Evolutionary conservation across 2,329 filamentous ascomycete genomes (phyloP), one percentile per base, ranked within the genome.

Genomic region (Fusarium nygamai): DNA sequence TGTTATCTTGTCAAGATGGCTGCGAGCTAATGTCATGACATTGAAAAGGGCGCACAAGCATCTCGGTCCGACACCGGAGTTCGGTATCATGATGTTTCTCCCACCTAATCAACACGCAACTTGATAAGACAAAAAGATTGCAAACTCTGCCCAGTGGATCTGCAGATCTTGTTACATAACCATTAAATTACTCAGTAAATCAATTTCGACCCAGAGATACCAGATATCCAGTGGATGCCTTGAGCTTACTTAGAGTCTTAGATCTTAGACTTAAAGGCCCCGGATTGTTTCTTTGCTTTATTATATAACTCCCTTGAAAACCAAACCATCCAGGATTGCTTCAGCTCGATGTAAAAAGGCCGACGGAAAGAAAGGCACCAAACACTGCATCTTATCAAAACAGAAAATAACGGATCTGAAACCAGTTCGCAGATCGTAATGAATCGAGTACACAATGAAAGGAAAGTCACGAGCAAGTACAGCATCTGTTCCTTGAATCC

Each of bases 21-120:
- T 41, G 24, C 36, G 34, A 56, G 36, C 53, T 56, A 56, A n/a
- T 56, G 36, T 39, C 36, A 56, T 56, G 53, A 56, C 36, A 56
- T 56, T 31, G 27, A 19, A 56, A 56, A 56, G 53, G 53, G 53
- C 53, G 53, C 5, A 31, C 10, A 41, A 20, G 17, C 7, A 7
- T 54, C 50, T 38, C 51, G 53, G 53, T 31, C 53, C 53, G 53
- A 56, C 53, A 56, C 36, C 53, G 53, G 36, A 56, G 36, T 39
- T 41, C 20, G 51, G 19, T 56, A 14, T 56, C 51, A 31, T 56
- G 34, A 41, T n/a, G 34, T n/a, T 56, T 56, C 17, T 31, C 20
- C 24, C 16, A 29, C 27, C 2, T 3, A 20, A 14, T 12, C n/a
- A n/a, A 0, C 44, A 27, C 44, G 1, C 24, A 1, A 22, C 0